A percentile compares a stretch with the other conserved stretches of the same genome.
phyloP scores from a whole-genome alignment of 805 yeast genomes.

The Isabelozyma gotoi region DNA sequence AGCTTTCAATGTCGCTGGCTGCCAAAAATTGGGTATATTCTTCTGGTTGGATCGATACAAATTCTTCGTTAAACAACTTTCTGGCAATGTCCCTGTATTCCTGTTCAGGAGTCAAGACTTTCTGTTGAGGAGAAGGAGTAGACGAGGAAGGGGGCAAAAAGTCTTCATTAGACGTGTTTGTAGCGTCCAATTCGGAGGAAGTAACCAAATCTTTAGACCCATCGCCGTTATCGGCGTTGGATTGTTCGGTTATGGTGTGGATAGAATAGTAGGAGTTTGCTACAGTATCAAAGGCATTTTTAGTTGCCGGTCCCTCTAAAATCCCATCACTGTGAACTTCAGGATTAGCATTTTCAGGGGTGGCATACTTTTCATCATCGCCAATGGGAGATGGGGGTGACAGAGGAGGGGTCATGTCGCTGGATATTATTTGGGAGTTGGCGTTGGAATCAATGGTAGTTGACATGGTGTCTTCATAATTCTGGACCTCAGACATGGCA shows the following conservation, averaged over 20 bases:
- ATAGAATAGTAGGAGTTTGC: background rate
- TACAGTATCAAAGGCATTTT: background rate
- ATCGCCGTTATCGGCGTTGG: background rate
- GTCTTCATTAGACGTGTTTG: background rate
- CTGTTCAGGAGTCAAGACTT: slow-evolving; percentile 4
- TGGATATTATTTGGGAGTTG: background rate
- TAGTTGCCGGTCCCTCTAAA: background rate
- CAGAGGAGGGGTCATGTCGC: slow-evolving; percentile 6
- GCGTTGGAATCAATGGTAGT: background rate
- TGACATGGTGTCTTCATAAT: background rate
- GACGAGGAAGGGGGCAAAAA: background rate
- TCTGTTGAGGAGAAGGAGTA: background rate
- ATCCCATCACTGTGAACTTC: background rate
- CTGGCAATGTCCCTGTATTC: slow-evolving; percentile 35
- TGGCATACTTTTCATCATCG: slow-evolving; percentile 2
- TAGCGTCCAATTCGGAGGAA: background rate
- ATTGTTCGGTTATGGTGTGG: background rate
- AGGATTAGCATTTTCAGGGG: slow-evolving; percentile 1
- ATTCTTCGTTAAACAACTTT: slow-evolving; percentile 38
- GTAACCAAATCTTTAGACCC: background rate
- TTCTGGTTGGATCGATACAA: slow-evolving; percentile 42
- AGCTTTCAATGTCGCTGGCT: slow-evolving; percentile 36
- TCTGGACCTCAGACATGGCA: background rate
- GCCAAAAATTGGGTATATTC: slow-evolving; percentile 46
- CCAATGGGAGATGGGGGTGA: slow-evolving; percentile 5